Evolutionary conservation across 768 basidiomycete genomes (phyloP).

Genomic region (Austroboletus festivus): DNA sequence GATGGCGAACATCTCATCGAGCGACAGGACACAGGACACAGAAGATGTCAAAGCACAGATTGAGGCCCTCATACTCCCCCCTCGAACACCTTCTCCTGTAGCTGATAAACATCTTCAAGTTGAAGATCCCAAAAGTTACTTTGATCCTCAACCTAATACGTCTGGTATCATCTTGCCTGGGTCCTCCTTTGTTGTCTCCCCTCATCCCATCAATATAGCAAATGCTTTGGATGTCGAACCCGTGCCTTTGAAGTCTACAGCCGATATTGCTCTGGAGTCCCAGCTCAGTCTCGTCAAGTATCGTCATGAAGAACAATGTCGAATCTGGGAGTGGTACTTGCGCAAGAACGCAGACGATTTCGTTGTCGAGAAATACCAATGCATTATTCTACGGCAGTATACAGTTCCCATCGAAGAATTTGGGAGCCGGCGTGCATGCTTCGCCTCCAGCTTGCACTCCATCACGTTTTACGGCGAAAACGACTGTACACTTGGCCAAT

Average conservation of each 20-base stretch:
- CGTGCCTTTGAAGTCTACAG: slow-evolving; percentile 49
- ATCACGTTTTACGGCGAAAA: slow-evolving; percentile 91
- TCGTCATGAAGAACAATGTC: slow-evolving; percentile 82
- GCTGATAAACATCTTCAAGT: slow-evolving; percentile 24
- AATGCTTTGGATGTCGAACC: slow-evolving; percentile 38
- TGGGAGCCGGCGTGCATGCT: slow-evolving; percentile 69
- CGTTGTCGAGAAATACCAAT: slow-evolving; percentile 90
- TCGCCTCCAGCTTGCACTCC: slow-evolving; percentile 67
- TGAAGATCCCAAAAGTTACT: slow-evolving; percentile 41
- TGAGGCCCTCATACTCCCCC: slow-evolving; percentile 45
- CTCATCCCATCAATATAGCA: slow-evolving; percentile 27
- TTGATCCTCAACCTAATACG: slow-evolving; percentile 35
- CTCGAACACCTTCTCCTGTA: slow-evolving; percentile 39
- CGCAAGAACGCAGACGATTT: slow-evolving; percentile 85
- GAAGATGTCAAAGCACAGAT: slow-evolving; percentile 68
- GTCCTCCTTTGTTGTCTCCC: slow-evolving; percentile 31
- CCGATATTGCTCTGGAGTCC: slow-evolving; percentile 76
- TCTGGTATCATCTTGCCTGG: slow-evolving; percentile 29
- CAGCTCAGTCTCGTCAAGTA: slow-evolving; percentile 65
- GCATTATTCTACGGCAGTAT: slow-evolving; percentile 76
- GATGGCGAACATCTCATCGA: slow-evolving; percentile 1
- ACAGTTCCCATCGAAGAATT: slow-evolving; percentile 72
- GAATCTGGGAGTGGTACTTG: slow-evolving; percentile 95
- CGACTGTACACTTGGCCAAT: slow-evolving; percentile 90
- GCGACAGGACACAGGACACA: slow-evolving; percentile 24